Evolutionary conservation across 495 filamentous ascomycete genomes (phyloP).

Genomic region (Massariosphaeria phaeospora): DNA sequence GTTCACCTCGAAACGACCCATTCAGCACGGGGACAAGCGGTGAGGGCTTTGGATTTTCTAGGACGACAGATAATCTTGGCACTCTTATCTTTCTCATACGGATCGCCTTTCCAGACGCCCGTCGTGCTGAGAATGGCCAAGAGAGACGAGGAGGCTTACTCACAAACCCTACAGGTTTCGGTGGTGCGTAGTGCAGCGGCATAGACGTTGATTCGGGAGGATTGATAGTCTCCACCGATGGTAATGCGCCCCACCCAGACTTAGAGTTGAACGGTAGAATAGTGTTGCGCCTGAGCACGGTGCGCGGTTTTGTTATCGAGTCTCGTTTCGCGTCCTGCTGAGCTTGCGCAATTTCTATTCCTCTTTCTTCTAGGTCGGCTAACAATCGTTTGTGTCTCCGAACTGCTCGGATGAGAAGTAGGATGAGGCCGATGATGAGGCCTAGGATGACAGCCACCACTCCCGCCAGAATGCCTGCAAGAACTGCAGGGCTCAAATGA

Average conservation of each 20-base stretch:
- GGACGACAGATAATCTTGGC: conserved; percentile 16
- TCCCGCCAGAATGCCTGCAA: conserved; percentile 7
- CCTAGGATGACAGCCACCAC: conserved; percentile 15
- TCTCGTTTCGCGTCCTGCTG: conserved; percentile 4
- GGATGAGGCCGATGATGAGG: conserved; percentile 8
- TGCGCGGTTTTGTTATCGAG: conserved; percentile 12
- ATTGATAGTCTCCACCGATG: conserved; percentile 20
- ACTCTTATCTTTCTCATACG: conserved; percentile 14
- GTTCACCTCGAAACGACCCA: neutral
- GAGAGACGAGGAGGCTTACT: conserved; percentile 12
- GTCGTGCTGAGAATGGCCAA: conserved; percentile 26
- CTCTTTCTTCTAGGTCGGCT: conserved; percentile 27
- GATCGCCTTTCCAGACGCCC: conserved; percentile 17
- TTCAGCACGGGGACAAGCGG: conserved; percentile 10
- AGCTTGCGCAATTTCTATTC: conserved; percentile 12
- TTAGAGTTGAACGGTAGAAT: conserved; percentile 29
- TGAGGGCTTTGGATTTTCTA: conserved; percentile 23
- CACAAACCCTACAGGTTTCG: conserved; percentile 8
- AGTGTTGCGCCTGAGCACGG: conserved; percentile 24
- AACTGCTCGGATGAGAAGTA: conserved; percentile 16
- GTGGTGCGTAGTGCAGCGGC: conserved; percentile 12
- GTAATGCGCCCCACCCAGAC: conserved; percentile 26
- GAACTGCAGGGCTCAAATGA: conserved; percentile 12
- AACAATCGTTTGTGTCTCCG: conserved; percentile 21
- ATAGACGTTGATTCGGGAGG: neutral